phyloP scores from a whole-genome alignment of 441 rosid species.

The Theobroma grandiflorum region DNA sequence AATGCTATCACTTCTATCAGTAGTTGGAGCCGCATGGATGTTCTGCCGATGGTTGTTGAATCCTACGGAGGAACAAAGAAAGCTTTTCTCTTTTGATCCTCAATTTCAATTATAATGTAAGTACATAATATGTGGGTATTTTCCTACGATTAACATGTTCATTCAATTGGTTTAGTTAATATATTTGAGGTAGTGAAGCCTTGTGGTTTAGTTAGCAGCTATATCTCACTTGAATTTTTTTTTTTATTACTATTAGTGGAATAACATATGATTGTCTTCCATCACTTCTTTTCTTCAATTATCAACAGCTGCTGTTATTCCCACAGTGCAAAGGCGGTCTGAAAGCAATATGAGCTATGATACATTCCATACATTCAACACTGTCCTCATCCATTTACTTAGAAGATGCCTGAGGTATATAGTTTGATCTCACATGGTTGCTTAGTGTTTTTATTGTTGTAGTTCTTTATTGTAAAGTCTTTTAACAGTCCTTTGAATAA shows the following conservation, averaged over 20 bases:
- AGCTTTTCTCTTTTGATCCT: slow-evolving; percentile 65
- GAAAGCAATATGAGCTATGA: not conserved
- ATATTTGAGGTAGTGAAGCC: not conserved
- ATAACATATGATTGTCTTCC: not conserved
- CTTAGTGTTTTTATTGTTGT: not conserved
- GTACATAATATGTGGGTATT: not conserved
- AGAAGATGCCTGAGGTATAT: slow-evolving; percentile 23
- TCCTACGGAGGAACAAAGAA: slow-evolving; percentile 86
- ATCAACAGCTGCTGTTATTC: slow-evolving; percentile 1
- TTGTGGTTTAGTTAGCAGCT: not conserved
- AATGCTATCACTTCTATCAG: slow-evolving; percentile 76
- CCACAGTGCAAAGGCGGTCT: not conserved
- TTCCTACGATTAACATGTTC: not conserved
- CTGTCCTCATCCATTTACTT: not conserved
- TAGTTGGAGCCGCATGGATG: slow-evolving; percentile 82
- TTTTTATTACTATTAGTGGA: not conserved
- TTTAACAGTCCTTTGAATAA: not conserved
- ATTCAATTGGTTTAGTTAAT: not conserved
- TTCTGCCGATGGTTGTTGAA: slow-evolving; percentile 84
- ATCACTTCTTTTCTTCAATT: not conserved
- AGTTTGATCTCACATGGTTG: slow-evolving; percentile 8
- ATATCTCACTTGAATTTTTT: not conserved
- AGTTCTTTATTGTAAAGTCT: slow-evolving; percentile 13
- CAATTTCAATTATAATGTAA: slow-evolving; percentile 33
- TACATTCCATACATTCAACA: not conserved